Percentiles rank a stretch among this genome's conserved stretches.
These are phyloP conservation scores for Colletotrichum phormii DNA, from an alignment of 2,329 filamentous ascomycete species.

Conservation along the genomic window DNA sequence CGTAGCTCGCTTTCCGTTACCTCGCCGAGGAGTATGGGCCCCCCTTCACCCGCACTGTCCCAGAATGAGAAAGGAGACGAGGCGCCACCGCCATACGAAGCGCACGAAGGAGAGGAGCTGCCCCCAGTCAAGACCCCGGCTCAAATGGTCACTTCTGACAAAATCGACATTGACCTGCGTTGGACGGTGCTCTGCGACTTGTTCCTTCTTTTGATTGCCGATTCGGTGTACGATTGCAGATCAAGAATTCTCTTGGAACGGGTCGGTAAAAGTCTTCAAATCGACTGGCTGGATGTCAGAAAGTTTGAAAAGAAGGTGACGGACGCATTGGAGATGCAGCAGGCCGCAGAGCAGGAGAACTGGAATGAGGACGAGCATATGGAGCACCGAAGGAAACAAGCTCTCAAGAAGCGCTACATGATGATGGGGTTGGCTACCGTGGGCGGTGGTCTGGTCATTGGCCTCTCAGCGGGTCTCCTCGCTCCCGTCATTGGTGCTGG, in stretches of 20 bases:
- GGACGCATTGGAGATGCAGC: constrained; percentile 97
- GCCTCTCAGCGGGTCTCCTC: constrained; percentile 89
- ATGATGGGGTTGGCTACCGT: constrained; percentile 98
- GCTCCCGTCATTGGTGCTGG: constrained; percentile 95
- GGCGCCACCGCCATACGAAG: constrained; percentile 70
- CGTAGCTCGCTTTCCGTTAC: constrained; percentile 15
- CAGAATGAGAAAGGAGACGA: constrained; percentile 60
- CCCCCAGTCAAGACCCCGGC: constrained; percentile 85
- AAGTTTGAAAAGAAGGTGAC: constrained; percentile 97
- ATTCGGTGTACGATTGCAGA: constrained; percentile 90
- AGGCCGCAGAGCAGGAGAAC: constrained; percentile 91
- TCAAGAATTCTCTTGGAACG: constrained; percentile 86
- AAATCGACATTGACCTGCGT: constrained; percentile 93
- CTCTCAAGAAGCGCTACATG: constrained; percentile 85
- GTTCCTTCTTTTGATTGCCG: constrained; percentile 95
- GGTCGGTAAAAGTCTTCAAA: constrained; percentile 82
- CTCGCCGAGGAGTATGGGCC: constrained; percentile 30
- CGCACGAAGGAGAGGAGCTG: constrained; percentile 75
- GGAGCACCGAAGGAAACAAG: constrained; percentile 83
- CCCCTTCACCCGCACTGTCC: constrained; percentile 42
- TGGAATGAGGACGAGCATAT: constrained; percentile 98
- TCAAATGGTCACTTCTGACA: constrained; percentile 82
- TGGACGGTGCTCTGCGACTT: constrained; percentile 98
- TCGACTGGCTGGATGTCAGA: constrained; percentile 93
- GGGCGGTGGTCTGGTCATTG: constrained; percentile 93